Evolutionary conservation across 495 filamentous ascomycete genomes (phyloP).

Genomic region (Letharia columbiana): DNA sequence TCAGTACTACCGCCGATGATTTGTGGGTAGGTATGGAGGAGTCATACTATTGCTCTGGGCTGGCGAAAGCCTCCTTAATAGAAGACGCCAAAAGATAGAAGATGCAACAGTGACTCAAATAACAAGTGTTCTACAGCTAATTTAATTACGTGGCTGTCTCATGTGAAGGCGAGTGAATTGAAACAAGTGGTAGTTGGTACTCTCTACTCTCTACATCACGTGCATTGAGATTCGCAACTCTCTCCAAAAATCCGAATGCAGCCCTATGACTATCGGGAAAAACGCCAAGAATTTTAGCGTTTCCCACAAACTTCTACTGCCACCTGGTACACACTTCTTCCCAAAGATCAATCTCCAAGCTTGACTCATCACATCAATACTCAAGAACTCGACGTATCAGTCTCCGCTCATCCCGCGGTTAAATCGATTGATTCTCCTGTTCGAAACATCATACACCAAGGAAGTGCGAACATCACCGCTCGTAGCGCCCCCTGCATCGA

Average conservation of each 20-base stretch:
- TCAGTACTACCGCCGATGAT: conserved; percentile 34
- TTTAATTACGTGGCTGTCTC: not conserved
- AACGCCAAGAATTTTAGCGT: conserved; percentile 28
- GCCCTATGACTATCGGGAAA: conserved; percentile 25
- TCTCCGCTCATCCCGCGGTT: conserved; percentile 82
- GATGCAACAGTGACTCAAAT: too few species aligned
- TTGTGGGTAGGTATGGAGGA: conserved; percentile 34
- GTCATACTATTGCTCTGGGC: conserved; percentile 34
- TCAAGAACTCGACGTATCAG: conserved; percentile 68
- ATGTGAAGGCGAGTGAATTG: not conserved
- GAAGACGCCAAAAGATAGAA: too few species aligned
- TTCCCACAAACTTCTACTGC: conserved; percentile 20
- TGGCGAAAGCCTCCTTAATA: not conserved
- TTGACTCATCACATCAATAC: conserved; percentile 27
- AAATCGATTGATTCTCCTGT: conserved; percentile 94
- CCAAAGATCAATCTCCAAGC: conserved; percentile 28
- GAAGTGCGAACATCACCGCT: conserved; percentile 7
- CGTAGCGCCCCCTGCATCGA: not conserved
- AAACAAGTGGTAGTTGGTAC: not conserved
- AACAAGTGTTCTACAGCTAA: too few species aligned
- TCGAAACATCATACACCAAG: conserved; percentile 33
- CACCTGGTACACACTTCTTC: not conserved
- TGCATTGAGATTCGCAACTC: too few species aligned
- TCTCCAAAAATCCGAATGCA: conserved; percentile 12
- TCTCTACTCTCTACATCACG: too few species aligned